Percentiles rank a stretch among this genome's conserved stretches.
Conservation (phyloP, 148 eudicot genomes). For the Fagopyrum homotropicum region DNA sequence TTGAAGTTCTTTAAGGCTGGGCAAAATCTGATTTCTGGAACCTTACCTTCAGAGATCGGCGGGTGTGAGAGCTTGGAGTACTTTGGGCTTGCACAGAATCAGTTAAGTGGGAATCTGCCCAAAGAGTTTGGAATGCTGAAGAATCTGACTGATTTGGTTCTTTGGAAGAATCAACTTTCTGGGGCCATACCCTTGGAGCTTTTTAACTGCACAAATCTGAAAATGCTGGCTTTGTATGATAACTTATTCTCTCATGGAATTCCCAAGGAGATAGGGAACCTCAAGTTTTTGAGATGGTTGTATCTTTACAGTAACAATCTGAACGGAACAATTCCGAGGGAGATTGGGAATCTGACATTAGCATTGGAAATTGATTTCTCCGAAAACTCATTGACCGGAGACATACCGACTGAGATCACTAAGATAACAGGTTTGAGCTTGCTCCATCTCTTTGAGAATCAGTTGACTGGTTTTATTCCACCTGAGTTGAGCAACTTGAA, state of each 20-base stretch:
- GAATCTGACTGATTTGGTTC: slow-evolving; percentile 37
- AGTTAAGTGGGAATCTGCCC: slow-evolving; percentile 38
- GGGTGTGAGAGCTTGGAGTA: slow-evolving; percentile 27
- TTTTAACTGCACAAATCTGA: slow-evolving; percentile 40
- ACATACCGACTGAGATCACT: slow-evolving; percentile 40
- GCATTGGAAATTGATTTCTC: slow-evolving; percentile 30
- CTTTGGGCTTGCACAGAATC: slow-evolving; percentile 49
- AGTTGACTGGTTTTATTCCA: slow-evolving; percentile 31
- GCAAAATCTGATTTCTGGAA: slow-evolving; percentile 29
- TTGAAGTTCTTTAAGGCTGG: slow-evolving; percentile 26
- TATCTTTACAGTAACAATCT: slow-evolving; percentile 61
- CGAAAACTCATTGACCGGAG: slow-evolving; percentile 45
- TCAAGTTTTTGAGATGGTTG: slow-evolving; percentile 67
- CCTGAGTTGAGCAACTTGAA: slow-evolving; percentile 20
- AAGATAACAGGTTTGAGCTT: slow-evolving; percentile 22
- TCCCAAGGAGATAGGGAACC: slow-evolving; percentile 71
- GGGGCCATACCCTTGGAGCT: slow-evolving; percentile 60
- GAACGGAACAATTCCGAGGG: slow-evolving; percentile 58
- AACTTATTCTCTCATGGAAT: slow-evolving; percentile 57
- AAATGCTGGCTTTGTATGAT: slow-evolving; percentile 56
- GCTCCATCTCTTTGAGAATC: slow-evolving; percentile 29
- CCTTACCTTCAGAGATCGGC: slow-evolving; percentile 33
- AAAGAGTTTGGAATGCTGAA: slow-evolving; percentile 37
- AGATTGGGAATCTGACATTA: slow-evolving; percentile 42
- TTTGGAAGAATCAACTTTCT: slow-evolving; percentile 47